Evolutionary conservation across 140 eudicot species (phyloP), one percentile per base, ranked within the genome.

Genomic region (Erigeron philadelphicus): DNA sequence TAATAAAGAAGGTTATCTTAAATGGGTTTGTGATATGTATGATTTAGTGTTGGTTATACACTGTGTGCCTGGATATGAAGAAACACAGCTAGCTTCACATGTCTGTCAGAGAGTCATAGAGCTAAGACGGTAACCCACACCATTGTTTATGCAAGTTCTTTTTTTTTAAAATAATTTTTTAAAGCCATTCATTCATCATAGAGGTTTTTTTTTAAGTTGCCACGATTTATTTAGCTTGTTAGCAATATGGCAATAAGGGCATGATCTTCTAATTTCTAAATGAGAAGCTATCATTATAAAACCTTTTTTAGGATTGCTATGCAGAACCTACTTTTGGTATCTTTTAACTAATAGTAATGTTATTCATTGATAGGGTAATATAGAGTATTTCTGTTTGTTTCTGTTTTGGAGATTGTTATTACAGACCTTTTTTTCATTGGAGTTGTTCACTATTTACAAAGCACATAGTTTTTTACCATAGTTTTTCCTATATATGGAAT

Each of bases 211-310:
- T 31, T 44, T 44, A 57, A 57, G 56, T 56, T 70, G 38, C 38
- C 4, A 31, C 4, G 38, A 31, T 31, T 31, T 31, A 31, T 31
- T 31, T 31, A 31, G 38, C 38, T 31, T 31, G 38, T 31, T 38
- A 31, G 44, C 12, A 55, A 19, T 44, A 18, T 4, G 16, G 18
- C 50, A 47, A 46, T 9, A 47, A 35, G 15, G 48, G 7, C 4
- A 25, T 71, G 67, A 10, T 72, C 50, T 50, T n/a, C n/a, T n/a
- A n/a, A n/a, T n/a, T 31, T 55, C 4, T 42, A 74, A 55, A 25
- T 66, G 4, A 54, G 12, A 43, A 25, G n/a, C 17, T 55, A 10
- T 25, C 55, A 55, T 48, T 44, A 31, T 18, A 5, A 74, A 74
- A 65, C 8, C 49, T 64, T 54, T 49, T 44, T 44, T 15, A 65